Evolutionary conservation across 1,284 basidiomycete species (phyloP).

Genomic region (Megacollybia platyphylla): DNA sequence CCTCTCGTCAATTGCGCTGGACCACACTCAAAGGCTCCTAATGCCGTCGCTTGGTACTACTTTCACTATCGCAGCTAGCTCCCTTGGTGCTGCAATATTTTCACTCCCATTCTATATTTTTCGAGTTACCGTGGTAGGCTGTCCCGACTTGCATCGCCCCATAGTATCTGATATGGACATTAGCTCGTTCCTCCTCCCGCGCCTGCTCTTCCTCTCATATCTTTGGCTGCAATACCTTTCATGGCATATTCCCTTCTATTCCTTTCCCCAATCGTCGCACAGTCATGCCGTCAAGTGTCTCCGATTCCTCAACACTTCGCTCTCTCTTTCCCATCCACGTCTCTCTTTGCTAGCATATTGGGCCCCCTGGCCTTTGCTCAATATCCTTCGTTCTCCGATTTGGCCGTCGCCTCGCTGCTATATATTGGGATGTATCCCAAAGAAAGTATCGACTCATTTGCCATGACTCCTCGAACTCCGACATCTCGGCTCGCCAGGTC

Average conservation of each 20-base stretch:
- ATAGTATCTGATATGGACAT: background rate
- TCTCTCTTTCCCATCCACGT: constrained; percentile 38
- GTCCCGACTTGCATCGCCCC: background rate
- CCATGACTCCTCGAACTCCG: constrained; percentile 37
- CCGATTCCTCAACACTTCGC: constrained; percentile 39
- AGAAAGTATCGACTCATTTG: constrained; percentile 25
- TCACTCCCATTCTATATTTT: constrained; percentile 52
- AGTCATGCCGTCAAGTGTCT: constrained; percentile 30
- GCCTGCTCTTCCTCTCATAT: constrained; percentile 34
- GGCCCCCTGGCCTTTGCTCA: constrained; percentile 44
- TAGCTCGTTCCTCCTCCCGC: constrained; percentile 18
- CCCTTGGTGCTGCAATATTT: constrained; percentile 49
- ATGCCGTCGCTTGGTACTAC: constrained; percentile 41
- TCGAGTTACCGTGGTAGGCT: constrained; percentile 40
- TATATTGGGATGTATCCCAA: constrained; percentile 48
- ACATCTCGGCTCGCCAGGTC: constrained; percentile 48
- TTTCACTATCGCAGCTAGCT: constrained; percentile 37
- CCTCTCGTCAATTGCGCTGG: constrained; percentile 41
- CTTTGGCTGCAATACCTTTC: constrained; percentile 44
- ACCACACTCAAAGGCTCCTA: constrained; percentile 46
- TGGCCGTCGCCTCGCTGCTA: constrained; percentile 35
- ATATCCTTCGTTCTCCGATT: constrained; percentile 39
- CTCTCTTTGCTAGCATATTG: constrained; percentile 29
- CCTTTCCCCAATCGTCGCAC: constrained; percentile 36
- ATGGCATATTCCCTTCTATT: constrained; percentile 48